phyloP scores from a whole-genome alignment of 441 rosid species.

The Arabidopsis lyrata region DNA sequence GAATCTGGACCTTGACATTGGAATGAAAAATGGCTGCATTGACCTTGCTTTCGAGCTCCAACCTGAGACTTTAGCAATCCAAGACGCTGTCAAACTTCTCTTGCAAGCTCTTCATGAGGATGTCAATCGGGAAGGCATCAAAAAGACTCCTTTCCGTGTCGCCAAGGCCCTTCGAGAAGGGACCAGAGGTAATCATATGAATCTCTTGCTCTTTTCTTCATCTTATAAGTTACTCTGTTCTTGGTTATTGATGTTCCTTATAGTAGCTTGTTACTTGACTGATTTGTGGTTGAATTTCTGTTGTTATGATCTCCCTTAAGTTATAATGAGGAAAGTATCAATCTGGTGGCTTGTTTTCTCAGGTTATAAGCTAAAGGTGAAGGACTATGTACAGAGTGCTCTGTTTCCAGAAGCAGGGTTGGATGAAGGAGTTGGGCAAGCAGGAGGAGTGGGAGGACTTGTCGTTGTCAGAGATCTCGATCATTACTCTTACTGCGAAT shows the following conservation, averaged over 20 bases:
- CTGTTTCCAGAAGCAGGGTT: conserved; percentile 94
- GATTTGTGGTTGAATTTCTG: conserved; percentile 2
- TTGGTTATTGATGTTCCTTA: neutral
- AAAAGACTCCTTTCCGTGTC: conserved; percentile 92
- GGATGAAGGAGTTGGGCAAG: conserved; percentile 73
- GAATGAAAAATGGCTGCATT: conserved; percentile 55
- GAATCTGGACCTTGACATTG: conserved; percentile 62
- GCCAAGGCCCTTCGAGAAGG: conserved; percentile 93
- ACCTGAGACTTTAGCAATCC: conserved; percentile 69
- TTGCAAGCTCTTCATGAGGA: conserved; percentile 85
- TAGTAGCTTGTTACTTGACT: conserved; percentile 6
- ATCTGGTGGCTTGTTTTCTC: conserved; percentile 28
- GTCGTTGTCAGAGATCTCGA: conserved; percentile 92
- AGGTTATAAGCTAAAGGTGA: conserved; percentile 82
- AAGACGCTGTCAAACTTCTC: conserved; percentile 83
- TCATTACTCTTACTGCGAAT: conserved; percentile 88
- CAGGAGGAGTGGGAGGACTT: conserved; percentile 93
- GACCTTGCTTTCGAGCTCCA: conserved; percentile 61
- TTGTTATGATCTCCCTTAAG: conserved; percentile 1
- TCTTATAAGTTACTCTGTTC: conserved; percentile 5
- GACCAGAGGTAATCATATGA: conserved; percentile 62
- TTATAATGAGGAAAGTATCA: neutral
- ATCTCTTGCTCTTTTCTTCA: neutral
- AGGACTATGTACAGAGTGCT: conserved; percentile 85
- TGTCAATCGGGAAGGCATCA: conserved; percentile 83